Evolutionary conservation across 768 basidiomycete genomes (phyloP), one percentile per base, ranked within the genome.

Genomic region (Rhodotorula taiwanensis): DNA sequence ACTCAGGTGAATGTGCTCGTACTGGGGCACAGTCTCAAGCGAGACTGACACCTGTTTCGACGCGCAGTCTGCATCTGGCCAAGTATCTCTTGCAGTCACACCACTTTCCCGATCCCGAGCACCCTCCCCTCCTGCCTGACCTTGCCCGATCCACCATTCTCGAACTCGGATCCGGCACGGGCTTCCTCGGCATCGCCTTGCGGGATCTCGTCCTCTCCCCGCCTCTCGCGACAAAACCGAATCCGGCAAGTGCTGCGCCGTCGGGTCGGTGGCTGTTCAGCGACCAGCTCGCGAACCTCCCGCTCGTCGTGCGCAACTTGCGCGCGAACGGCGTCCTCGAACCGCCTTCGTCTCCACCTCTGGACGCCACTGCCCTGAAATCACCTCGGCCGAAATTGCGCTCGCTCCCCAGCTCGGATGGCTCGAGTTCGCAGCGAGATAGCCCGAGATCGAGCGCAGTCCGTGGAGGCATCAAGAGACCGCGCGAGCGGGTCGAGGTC

Each of bases 131-230:
- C 27, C 31, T 64, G 10, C 63, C 59, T 3, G 5, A 6, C 34
- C 55, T 58, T 27, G 21, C 43, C 14, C n/a, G 52, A 8, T 64
- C 60, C 11, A 27, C 18, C 28, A 41, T 62, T 21, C 67, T 69
- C 62, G 67, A 69, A 34, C 56, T 64, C 28, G 63, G 67, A 25
- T 48, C 48, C 21, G 67, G 67, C 27, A 52, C 52, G 2, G 62
- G 62, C 5, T 51, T 52, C 25, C 52, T 62, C 57, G 58, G 58
- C 25, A 25, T 69, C 51, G 58, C 49, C 18, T 50, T 61, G 20
- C 47, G 48, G 4, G 51, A 52, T 28, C 39, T 53, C 48, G 31
- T 47, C 43, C 43, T 31, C 28, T 15, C 42, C 42, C n/a, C n/a
- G n/a, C n/a, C n/a, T n/a, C n/a, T n/a, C n/a, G n/a, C n/a, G n/a